Evolutionary conservation across 2,329 filamentous ascomycete genomes (phyloP).

Genomic region (Phialophora macrospora): DNA sequence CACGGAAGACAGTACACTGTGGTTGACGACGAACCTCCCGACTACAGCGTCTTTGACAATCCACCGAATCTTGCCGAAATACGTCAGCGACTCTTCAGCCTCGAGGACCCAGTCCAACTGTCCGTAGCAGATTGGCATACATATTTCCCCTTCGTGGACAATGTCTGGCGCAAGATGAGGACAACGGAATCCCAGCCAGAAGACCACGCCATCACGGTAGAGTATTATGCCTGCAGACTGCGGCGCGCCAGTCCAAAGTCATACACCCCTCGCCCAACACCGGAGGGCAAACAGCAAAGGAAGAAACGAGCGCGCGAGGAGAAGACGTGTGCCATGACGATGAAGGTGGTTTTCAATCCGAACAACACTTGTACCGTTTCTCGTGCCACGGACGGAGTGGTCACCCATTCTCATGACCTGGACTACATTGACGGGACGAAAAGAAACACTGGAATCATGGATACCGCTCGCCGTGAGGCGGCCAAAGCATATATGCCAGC

Average conservation of each 20-base stretch:
- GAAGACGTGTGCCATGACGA: slow-evolving; percentile 54
- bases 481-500: slow-evolving; percentile 55
- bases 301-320: slow-evolving; percentile 53
- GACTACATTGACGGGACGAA: slow-evolving; percentile 56
- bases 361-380: slow-evolving; percentile 52
- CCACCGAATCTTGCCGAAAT: slow-evolving; percentile 52
- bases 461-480: slow-evolving; percentile 52
- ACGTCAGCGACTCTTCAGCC: slow-evolving; percentile 52
- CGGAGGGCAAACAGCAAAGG: slow-evolving; percentile 53
- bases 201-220: slow-evolving; percentile 47
- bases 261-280: slow-evolving; percentile 47
- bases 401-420: slow-evolving; percentile 52
- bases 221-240: slow-evolving; percentile 56
- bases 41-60: slow-evolving; percentile 47
- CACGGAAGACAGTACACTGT: slow-evolving; percentile 29
- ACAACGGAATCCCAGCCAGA: slow-evolving; percentile 36
- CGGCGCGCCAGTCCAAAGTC: slow-evolving; percentile 48
- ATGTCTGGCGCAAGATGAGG: slow-evolving; percentile 57
- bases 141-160: slow-evolving; percentile 57
- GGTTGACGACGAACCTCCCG: slow-evolving; percentile 25
- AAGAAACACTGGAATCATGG: slow-evolving; percentile 55
- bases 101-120: slow-evolving; percentile 54
- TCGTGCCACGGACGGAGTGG: slow-evolving; percentile 49
- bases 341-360: slow-evolving; percentile 53
- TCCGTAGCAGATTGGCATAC: slow-evolving; percentile 53